phyloP scores from a whole-genome alignment of 176 grass and related monocot genomes.

The Chloris gayana region DNA sequence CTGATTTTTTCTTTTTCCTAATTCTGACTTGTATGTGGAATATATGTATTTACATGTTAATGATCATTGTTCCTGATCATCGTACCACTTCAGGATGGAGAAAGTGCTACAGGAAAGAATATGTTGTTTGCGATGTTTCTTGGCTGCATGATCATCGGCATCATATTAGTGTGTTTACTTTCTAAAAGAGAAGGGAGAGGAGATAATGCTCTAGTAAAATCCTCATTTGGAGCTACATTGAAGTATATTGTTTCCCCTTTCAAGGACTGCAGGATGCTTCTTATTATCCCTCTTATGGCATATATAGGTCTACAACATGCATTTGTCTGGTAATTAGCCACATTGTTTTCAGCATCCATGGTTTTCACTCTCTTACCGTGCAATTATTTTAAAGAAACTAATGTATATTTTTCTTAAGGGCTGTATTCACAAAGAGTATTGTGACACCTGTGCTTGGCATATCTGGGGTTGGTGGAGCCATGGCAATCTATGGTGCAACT shows the following conservation, averaged over 20 bases:
- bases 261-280: conserved; percentile 81
- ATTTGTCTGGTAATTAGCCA: conserved; percentile 81
- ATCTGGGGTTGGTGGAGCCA: conserved; percentile 89
- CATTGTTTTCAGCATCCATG: conserved; percentile 5
- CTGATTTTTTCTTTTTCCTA: background rate
- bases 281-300: conserved; percentile 79
- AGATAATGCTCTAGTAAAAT: conserved; percentile 38
- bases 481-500: conserved; percentile 91
- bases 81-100: conserved; percentile 63
- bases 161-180: conserved; percentile 87
- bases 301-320: conserved; percentile 98
- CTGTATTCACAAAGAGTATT: conserved; percentile 91
- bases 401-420: conserved; percentile 42
- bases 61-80: too few relatives aligned
- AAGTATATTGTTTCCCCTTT: conserved; percentile 75
- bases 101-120: conserved; percentile 69
- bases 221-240: conserved; percentile 63
- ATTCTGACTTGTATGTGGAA: too few relatives aligned
- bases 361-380: conserved; percentile 15
- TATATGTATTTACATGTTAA: too few relatives aligned
- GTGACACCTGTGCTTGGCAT: conserved; percentile 92
- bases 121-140: conserved; percentile 88
- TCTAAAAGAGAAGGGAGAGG: conserved; percentile 76
- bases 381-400: background rate
- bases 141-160: conserved; percentile 87